These are phyloP conservation scores for Herpetospermum pedunculosum DNA, from an alignment of 306 rosid genomes.

Conservation along the genomic window DNA sequence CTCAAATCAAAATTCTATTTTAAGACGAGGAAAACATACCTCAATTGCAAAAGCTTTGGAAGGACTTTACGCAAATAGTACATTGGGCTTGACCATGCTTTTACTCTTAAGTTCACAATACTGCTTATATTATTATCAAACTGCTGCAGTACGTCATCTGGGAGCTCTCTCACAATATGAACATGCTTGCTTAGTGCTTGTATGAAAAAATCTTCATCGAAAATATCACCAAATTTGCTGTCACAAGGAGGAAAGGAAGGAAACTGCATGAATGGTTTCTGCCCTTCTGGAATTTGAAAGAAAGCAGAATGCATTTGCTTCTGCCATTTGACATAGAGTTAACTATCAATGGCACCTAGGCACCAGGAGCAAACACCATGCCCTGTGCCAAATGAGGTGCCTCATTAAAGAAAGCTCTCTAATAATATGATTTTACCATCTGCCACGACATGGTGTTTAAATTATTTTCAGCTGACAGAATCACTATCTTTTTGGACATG, in stretches of 20 bases:
- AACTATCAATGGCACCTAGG: background rate
- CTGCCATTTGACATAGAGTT: background rate
- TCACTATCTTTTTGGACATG: background rate
- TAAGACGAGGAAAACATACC: slow-evolving; percentile 30
- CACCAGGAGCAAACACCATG: slow-evolving; percentile 4
- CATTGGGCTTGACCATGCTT: slow-evolving; percentile 87
- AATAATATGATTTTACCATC: background rate
- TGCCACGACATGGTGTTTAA: background rate
- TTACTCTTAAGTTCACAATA: slow-evolving; percentile 85
- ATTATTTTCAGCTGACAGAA: background rate
- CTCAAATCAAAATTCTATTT: background rate
- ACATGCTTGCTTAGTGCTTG: slow-evolving; percentile 50
- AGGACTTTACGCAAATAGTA: slow-evolving; percentile 90
- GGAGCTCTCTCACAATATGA: slow-evolving; percentile 70
- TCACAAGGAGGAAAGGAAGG: slow-evolving; percentile 17
- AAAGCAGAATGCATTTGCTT: background rate
- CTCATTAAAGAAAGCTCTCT: background rate
- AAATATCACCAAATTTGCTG: slow-evolving; percentile 84
- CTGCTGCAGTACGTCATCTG: slow-evolving; percentile 54
- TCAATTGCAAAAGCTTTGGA: slow-evolving; percentile 62
- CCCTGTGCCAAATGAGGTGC: background rate
- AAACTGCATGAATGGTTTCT: background rate
- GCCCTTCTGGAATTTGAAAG: background rate
- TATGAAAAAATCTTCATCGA: slow-evolving; percentile 83
- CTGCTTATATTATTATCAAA: slow-evolving; percentile 81